Evolutionary conservation across 352 stramenopile genomes (phyloP).

Genomic region (Phytophthora tubulina): DNA sequence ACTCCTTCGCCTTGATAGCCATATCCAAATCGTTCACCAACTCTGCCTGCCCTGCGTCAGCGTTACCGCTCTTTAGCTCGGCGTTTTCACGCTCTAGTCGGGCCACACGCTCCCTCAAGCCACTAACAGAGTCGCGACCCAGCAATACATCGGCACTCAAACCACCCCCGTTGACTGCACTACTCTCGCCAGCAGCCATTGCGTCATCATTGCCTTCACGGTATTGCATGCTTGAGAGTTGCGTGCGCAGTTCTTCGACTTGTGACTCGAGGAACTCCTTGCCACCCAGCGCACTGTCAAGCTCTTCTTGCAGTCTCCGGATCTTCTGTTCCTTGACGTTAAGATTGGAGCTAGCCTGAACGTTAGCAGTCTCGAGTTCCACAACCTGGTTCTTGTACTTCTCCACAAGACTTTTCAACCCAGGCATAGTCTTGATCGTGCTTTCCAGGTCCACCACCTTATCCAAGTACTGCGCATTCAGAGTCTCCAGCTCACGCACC

Average conservation of each 20-base stretch:
- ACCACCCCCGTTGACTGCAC: constrained; percentile 39
- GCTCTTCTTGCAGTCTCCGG: constrained; percentile 83
- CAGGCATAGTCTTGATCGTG: constrained; percentile 88
- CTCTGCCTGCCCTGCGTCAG: constrained; percentile 57
- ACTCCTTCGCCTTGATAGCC: constrained; percentile 78
- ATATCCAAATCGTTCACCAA: constrained; percentile 82
- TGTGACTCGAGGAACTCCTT: constrained; percentile 91
- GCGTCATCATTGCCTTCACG: constrained; percentile 50
- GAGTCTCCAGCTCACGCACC: constrained; percentile 79
- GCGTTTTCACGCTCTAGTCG: constrained; percentile 83
- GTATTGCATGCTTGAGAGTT: constrained; percentile 71
- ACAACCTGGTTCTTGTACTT: constrained; percentile 92
- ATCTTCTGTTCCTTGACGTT: constrained; percentile 89
- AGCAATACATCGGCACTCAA: constrained; percentile 72
- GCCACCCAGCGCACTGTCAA: constrained; percentile 80
- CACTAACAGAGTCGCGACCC: constrained; percentile 69
- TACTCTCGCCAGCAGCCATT: constrained; percentile 48
- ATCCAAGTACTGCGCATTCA: constrained; percentile 86
- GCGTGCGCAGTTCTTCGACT: constrained; percentile 78
- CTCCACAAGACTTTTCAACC: constrained; percentile 80
- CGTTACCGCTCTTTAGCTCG: constrained; percentile 65
- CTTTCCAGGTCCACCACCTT: constrained; percentile 88
- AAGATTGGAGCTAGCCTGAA: constrained; percentile 79
- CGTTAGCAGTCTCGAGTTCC: constrained; percentile 83
- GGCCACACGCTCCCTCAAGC: constrained; percentile 67